Conservation (phyloP, 1,139 yeast species). For the Yamadazyma buinensis region DNA sequence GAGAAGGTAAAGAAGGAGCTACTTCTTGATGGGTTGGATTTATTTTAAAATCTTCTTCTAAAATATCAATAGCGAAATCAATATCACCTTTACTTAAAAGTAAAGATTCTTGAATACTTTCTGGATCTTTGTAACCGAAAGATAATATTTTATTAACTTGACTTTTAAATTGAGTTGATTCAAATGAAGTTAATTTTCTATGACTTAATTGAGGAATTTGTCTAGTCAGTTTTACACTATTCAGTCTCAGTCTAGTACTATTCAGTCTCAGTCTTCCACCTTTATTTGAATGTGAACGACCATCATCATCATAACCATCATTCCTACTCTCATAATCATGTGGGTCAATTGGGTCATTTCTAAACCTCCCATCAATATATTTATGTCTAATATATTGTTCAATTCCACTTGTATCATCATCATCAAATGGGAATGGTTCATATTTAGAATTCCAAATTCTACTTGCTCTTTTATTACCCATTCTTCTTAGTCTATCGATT, state of each 20-base stretch:
- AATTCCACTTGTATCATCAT: constrained; percentile 48
- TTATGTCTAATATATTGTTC: constrained; percentile 53
- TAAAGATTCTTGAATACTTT: constrained; percentile 49
- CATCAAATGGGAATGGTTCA: constrained; percentile 69
- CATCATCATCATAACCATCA: constrained; percentile 1
- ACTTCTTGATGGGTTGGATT: constrained; percentile 35
- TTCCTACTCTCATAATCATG: constrained; percentile 19
- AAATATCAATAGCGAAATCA: constrained; percentile 44
- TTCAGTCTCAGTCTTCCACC: constrained; percentile 10
- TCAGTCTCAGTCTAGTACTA: constrained; percentile 22
- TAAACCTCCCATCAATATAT: constrained; percentile 44
- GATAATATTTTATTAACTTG: constrained; percentile 37
- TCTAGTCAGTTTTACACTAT: constrained; percentile 12
- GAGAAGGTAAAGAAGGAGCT: constrained; percentile 46
- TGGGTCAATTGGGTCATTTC: constrained; percentile 29
- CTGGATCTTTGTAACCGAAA: constrained; percentile 47
- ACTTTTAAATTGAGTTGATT: constrained; percentile 35
- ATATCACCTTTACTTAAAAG: constrained; percentile 45
- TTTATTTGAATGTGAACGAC: not conserved
- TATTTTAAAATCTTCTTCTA: constrained; percentile 37
- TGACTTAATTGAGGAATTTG: constrained; percentile 36
- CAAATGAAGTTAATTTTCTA: constrained; percentile 41
- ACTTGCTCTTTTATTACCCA: constrained; percentile 66
- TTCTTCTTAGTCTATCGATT: constrained; percentile 51
- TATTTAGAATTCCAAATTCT: constrained; percentile 59